Base-by-base conservation (phyloP, 352 stramenopile species). In the Phytophthora syringae region DNA sequence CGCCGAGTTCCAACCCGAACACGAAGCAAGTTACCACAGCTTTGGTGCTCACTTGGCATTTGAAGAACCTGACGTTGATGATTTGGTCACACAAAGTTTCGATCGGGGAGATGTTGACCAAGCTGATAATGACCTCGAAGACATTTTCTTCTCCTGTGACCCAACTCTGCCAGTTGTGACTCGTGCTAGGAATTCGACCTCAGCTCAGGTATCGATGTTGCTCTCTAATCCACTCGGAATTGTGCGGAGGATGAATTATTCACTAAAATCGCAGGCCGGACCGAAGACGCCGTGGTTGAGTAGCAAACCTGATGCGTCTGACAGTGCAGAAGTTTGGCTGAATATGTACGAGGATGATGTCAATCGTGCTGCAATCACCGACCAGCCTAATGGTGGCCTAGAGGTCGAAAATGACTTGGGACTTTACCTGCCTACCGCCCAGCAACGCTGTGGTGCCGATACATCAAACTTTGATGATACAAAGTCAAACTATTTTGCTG, bases 221-320 rank as follows among this genome's bases (percentile, higher is more conserved):
- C n/a, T 12, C 18, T 43, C 18, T 16, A 30, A 12, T 30, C 9
- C 20, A 16, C 13, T 34, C 18, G 9, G n/a, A 44, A 49, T 27
- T 25, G 7, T 24, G 25, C 10, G 5, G 18, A 25, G 9, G n/a
- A 12, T 45, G 39, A 24, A 45, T 44, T 57, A 13, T 24, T 20
- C n/a, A 16, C 12, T 15, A 2, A 18, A 28, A 12, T 16, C 64
- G 45, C 28, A 58, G 15, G 21, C 16, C 39, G 10, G 1, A 57
- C 18, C 15, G 13, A 30, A 34, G 21, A 53, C 22, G 18, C 68
- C 72, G 20, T 80, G 72, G 72, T 32, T 80, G 37, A 72, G 57
- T 42, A 80, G 72, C 43, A 77, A 77, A 40, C 64, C 72, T 9
- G 62, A 79, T 42, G 3, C 62, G 3, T 73, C 49, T 44, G 71